Evolutionary conservation across 768 basidiomycete genomes (phyloP), one percentile per base, ranked within the genome.

Genomic region (Grammothele lineata): DNA sequence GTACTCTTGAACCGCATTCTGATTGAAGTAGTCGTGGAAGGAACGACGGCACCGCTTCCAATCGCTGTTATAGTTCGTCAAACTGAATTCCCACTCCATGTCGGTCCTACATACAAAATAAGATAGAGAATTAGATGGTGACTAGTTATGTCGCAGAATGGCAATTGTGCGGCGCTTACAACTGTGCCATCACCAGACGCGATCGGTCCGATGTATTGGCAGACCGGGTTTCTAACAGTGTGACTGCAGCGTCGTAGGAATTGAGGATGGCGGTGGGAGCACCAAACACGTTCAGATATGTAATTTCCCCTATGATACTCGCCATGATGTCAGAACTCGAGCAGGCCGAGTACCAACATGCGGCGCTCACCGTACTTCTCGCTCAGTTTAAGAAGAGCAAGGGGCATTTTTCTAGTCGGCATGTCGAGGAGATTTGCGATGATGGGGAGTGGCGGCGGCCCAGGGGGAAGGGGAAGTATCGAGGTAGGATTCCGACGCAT

Each of bases 151-250:
- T n/a, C n/a, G n/a, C n/a, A n/a, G n/a, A n/a, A 54, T 48, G 50
- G 37, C 37, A 14, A 14, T 49, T 44, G 36, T 42, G 40, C 23
- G 44, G 23, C 47, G 50, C 46, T 34, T 45, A 43, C 47, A 49
- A 34, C 5, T 42, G 40, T 3, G 53, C 47, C 15, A 41, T 50
- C 21, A 12, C 2, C 9, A 18, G 6, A 24, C 24, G 17, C 27
- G 14, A 34, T 17, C 22, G 5, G 2, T 7, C 1, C 1, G 4
- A 21, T 1, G 6, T 10, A 3, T 51, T 53, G 0, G 54, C 35
- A 22, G 57, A 56, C 2, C 60, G 53, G 30, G 53, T 64, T 30
- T 63, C 62, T 18, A 66, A 46, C 24, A 66, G 56, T 4, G 64
- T 63, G 0, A 34, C 12, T 8, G 58, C 58, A 3, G 55, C 53